Evolutionary conservation across 2,329 filamentous ascomycete species (phyloP).

Genomic region (Colletotrichum sp.): DNA sequence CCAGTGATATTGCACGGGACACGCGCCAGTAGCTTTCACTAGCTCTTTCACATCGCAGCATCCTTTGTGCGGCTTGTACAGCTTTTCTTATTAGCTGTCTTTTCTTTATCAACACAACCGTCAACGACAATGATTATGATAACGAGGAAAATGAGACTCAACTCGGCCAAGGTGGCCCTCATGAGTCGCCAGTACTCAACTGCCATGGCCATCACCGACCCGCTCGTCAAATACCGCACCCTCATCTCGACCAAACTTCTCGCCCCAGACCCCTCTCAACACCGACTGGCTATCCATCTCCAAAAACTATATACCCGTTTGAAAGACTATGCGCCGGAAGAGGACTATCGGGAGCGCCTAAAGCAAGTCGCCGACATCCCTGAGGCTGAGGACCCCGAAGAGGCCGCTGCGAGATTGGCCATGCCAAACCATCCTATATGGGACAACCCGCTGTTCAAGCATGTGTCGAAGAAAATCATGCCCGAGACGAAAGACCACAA

Average conservation of each 20-base stretch:
- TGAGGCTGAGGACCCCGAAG: conserved; percentile 31
- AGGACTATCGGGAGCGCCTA: conserved; percentile 72
- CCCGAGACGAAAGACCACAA: conserved; percentile 58
- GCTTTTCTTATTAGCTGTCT: not conserved
- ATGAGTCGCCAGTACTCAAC: conserved; percentile 38
- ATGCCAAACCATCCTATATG: conserved; percentile 60
- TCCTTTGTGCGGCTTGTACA: not conserved
- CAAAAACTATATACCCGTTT: conserved; percentile 77
- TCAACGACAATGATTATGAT: not conserved
- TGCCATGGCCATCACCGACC: conserved; percentile 70
- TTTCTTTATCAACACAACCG: not conserved
- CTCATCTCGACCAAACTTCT: conserved; percentile 71
- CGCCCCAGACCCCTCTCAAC: conserved; percentile 73
- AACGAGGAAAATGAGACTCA: conserved; percentile 24
- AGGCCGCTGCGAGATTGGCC: conserved; percentile 45
- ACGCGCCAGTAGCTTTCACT: not conserved
- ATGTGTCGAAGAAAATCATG: conserved; percentile 57
- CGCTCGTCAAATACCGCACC: conserved; percentile 77
- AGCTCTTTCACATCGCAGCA: not conserved
- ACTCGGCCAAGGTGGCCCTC: not conserved
- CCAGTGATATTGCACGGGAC: not conserved
- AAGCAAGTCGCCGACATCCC: conserved; percentile 60
- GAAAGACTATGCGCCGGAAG: conserved; percentile 78
- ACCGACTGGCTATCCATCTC: conserved; percentile 76
- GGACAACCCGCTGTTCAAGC: conserved; percentile 62